Evolutionary conservation across 2,329 filamentous ascomycete genomes (phyloP), one percentile per base, ranked within the genome.

Genomic region (Spiromastix sp.): DNA sequence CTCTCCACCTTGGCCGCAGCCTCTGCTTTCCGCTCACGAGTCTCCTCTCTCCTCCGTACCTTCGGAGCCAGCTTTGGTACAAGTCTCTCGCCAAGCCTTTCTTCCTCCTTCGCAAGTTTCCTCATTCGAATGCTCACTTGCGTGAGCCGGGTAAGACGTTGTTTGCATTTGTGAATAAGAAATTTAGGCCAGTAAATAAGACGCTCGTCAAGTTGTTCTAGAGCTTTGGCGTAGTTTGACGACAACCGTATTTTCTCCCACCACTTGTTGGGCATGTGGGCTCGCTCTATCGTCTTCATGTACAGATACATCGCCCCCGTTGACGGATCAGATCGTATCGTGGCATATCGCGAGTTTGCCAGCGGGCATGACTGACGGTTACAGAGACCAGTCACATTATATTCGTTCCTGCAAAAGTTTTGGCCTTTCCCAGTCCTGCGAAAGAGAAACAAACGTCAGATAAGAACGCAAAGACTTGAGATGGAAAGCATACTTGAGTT

Each of bases 131-230:
- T 91, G 38, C 81, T 79, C 31, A 98, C 89, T 67, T 96, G 91
- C 34, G 85, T 93, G 52, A 98, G 59, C 32, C 91, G 71, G 7
- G 91, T 96, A 29, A 96, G 74, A 41, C 91, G 79, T 66, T 96
- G 91, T 70, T 98, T 98, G 70, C 85, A 91, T 65, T 93, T 94
- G 67, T 94, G 86, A 21, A 85, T 67, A 44, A 94, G 66, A 56
- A 93, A 95, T 59, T 94, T 93, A 37, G 89, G 87, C 68, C 86
- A 96, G 71, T 94, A 96, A 53, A 86, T 81, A 47, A 94, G 70
- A 32, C 81, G 74, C 49, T 84, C 75, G 57, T 94, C 86, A 46
- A 98, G 77, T 59, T 93, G 84, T 48, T 83, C 74, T 17, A 98
- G 73, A 1, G 91, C 91, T 56, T 87, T 82, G 44, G 79, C 76